Evolutionary conservation across 2,329 filamentous ascomycete genomes (phyloP), one percentile per base, ranked within the genome.

Genomic region (Podosphaera fusca): DNA sequence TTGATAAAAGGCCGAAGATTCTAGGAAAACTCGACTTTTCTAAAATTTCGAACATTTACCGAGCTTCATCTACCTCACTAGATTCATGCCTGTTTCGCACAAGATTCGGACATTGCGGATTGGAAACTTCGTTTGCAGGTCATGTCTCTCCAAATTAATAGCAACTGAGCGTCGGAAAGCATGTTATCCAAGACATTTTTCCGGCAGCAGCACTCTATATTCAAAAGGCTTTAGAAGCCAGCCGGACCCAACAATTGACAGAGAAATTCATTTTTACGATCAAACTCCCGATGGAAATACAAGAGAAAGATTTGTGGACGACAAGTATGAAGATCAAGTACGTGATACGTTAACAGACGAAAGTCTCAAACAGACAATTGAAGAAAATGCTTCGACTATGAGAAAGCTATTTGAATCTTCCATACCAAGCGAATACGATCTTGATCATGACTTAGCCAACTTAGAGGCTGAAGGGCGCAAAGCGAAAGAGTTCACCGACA

Each of bases 41-140:
- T 45, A 54, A 56, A 55, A 56, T 58, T 51, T 59, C 40, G 38
- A 33, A 36, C 50, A 14, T 52, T 49, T 34, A 45, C 56, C 55
- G 10, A 42, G 3, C 5, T 12, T 42, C 2, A 14, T 12, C 38
- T 53, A 7, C 5, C 10, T 42, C n/a, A 14, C 10, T 14, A 36
- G 50, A 63, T 63, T 59, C 62, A 67, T 67, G 66, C 64, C 65
- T 61, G 60, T 63, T 57, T 60, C 38, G 50, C 63, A 57, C 63
- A 63, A 61, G 59, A 56, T 63, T 59, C 55, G 64, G 36, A 57
- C 63, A 57, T 61, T 62, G 40, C 63, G 60, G 60, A 57, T 63
- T 57, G 59, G 62, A 60, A 64, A 64, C 3, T 68, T 62, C 55
- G 61, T 68, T 12, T 68, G 67, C 59, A 64, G 58, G 56, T 66